phyloP scores from a whole-genome alignment of 2,329 filamentous ascomycete species.

The Torrubiellomyces zombiae region DNA sequence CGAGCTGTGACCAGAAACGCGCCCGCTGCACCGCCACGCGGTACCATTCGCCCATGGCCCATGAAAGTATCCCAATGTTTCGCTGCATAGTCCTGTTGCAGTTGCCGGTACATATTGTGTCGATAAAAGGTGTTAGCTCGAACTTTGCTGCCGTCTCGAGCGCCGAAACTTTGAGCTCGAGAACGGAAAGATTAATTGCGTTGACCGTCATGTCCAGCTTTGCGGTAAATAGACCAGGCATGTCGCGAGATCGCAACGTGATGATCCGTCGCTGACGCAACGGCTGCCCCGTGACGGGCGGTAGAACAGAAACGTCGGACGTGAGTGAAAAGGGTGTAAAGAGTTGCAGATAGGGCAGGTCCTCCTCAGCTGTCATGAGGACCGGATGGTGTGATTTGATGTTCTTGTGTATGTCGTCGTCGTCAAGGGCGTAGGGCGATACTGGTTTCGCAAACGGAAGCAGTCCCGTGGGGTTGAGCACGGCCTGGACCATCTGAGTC shows the following conservation, averaged over 20 bases:
- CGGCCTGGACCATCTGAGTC: conserved; percentile 28
- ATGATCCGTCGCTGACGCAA: conserved; percentile 40
- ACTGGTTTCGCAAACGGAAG: conserved; percentile 27
- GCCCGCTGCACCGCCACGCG: conserved; percentile 43
- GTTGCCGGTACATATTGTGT: conserved; percentile 20
- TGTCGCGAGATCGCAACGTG: conserved; percentile 23
- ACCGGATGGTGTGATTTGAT: conserved; percentile 47
- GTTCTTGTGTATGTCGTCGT: conserved; percentile 21
- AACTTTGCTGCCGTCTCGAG: conserved; percentile 40
- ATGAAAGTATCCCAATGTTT: conserved; percentile 44
- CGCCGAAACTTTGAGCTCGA: conserved; percentile 32
- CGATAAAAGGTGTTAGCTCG: conserved; percentile 40
- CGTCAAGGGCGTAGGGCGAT: conserved; percentile 9
- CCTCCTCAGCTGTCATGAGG: conserved; percentile 43
- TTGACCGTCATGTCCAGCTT: conserved; percentile 42
- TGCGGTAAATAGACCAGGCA: conserved; percentile 37
- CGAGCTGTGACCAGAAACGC: conserved; percentile 41
- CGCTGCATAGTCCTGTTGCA: conserved; percentile 29
- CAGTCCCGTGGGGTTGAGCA: conserved; percentile 32
- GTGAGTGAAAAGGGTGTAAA: conserved; percentile 53
- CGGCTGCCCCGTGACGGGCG: conserved; percentile 15
- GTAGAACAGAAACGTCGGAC: conserved; percentile 32
- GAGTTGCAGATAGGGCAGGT: conserved; percentile 51
- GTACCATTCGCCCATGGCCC: conserved; percentile 55
- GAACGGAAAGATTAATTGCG: conserved; percentile 31